phyloP scores from a whole-genome alignment of 2,329 filamentous ascomycete species.

The Dactylonectria estremocensis region DNA sequence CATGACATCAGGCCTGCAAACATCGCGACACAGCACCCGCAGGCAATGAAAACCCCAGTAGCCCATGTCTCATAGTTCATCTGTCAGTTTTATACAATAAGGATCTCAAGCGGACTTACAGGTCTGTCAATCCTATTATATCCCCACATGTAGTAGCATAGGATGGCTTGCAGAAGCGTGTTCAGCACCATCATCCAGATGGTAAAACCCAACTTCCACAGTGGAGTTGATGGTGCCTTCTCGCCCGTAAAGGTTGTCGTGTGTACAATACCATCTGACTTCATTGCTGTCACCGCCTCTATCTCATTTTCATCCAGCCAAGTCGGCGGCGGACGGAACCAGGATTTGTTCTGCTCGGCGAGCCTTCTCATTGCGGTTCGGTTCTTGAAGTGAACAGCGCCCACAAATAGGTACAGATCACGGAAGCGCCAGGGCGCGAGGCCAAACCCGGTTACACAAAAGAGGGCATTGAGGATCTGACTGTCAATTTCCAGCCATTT shows the following conservation, averaged over 20 bases:
- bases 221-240: slow-evolving; percentile 14
- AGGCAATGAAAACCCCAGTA: background rate
- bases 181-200: slow-evolving; percentile 30
- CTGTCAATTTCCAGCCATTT: slow-evolving; percentile 89
- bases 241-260: slow-evolving; percentile 21
- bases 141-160: slow-evolving; percentile 26
- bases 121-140: slow-evolving; percentile 26
- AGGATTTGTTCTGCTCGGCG: slow-evolving; percentile 42
- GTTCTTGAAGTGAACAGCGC: slow-evolving; percentile 38
- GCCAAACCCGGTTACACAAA: no score
- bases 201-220: slow-evolving; percentile 27
- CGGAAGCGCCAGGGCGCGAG: no score
- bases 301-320: slow-evolving; percentile 35
- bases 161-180: slow-evolving; percentile 17
- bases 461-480: slow-evolving; percentile 81
- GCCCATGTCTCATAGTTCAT: background rate
- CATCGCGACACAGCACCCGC: background rate
- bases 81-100: background rate
- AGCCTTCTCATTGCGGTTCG: slow-evolving; percentile 41
- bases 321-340: slow-evolving; percentile 46
- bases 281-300: background rate
- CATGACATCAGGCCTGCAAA: slow-evolving; percentile 1
- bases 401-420: slow-evolving; percentile 74
- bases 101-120: background rate
- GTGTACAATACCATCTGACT: background rate